Conservation (phyloP, 768 basidiomycete species). For the Panaeolus cyanescens region DNA sequence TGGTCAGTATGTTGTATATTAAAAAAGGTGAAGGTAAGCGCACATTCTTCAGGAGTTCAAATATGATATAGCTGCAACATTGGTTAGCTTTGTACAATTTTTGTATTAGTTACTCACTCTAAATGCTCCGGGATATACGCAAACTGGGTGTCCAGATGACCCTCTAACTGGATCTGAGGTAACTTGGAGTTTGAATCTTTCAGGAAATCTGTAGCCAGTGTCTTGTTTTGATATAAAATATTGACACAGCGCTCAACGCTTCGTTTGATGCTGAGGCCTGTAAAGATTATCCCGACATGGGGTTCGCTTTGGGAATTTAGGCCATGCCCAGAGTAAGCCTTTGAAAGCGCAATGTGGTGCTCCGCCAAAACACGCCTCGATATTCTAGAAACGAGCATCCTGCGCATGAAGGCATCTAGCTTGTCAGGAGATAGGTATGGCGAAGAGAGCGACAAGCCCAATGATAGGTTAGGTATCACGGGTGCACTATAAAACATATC, state of each 20-base stretch:
- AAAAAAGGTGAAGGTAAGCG: conserved; percentile 22
- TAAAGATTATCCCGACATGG: conserved; percentile 86
- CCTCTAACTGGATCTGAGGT: conserved; percentile 74
- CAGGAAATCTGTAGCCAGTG: conserved; percentile 40
- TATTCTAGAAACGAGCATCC: conserved; percentile 90
- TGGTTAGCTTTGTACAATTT: background rate
- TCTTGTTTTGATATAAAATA: conserved; percentile 52
- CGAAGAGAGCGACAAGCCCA: conserved; percentile 85
- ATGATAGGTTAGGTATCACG: conserved; percentile 79
- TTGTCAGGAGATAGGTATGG: conserved; percentile 75
- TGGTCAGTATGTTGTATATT: conserved; percentile 3
- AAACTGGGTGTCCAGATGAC: conserved; percentile 69
- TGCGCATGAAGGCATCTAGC: conserved; percentile 84
- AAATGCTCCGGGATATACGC: conserved; percentile 87
- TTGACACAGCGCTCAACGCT: conserved; percentile 71
- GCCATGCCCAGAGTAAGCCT: conserved; percentile 44
- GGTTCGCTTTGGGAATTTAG: conserved; percentile 44
- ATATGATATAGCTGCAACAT: conserved; percentile 70
- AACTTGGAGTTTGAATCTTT: conserved; percentile 34
- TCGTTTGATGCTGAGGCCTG: conserved; percentile 65
- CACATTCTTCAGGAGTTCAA: conserved; percentile 90
- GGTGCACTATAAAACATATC: conserved; percentile 48
- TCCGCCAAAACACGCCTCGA: conserved; percentile 87
- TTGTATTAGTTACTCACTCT: conserved; percentile 51
- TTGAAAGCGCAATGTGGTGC: conserved; percentile 84